These are phyloP conservation scores for Punica granatum DNA, from an alignment of 345 rosid species.

Conservation along the genomic window DNA sequence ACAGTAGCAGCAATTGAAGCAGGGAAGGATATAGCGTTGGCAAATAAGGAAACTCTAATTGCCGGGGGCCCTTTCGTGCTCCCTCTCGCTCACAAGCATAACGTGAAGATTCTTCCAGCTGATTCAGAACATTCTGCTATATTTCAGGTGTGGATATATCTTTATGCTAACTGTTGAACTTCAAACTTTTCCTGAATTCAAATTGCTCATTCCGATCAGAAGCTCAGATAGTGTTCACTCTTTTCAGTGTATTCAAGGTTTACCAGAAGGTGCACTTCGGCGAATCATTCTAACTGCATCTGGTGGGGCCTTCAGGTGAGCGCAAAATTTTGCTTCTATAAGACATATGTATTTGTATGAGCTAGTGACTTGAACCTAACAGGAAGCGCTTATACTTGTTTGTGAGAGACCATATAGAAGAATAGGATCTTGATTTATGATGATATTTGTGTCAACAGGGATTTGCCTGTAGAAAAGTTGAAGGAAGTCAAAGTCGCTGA, in stretches of 20 bases:
- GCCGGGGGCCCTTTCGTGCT: constrained; percentile 98
- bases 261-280: constrained; percentile 79
- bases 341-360: neutral
- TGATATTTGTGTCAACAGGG: constrained; percentile 30
- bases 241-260: constrained; percentile 92
- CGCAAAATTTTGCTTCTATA: neutral
- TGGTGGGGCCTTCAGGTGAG: constrained; percentile 97
- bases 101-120: constrained; percentile 92
- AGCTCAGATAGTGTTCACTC: constrained; percentile 12
- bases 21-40: constrained; percentile 88
- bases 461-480: constrained; percentile 84
- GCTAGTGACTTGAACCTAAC: neutral
- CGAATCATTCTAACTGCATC: constrained; percentile 90
- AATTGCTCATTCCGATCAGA: neutral
- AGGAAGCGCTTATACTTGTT: neutral
- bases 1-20: constrained; percentile 98
- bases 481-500: constrained; percentile 90
- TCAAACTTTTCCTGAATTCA: neutral
- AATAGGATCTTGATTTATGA: neutral
- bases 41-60: constrained; percentile 93
- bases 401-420: neutral
- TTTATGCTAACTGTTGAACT: neutral
- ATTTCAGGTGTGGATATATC: constrained; percentile 65
- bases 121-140: constrained; percentile 99
- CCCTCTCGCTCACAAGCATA: constrained; percentile 83